Conservation (phyloP, 2,329 filamentous ascomycete genomes). For the Rosellinia necatrix region DNA sequence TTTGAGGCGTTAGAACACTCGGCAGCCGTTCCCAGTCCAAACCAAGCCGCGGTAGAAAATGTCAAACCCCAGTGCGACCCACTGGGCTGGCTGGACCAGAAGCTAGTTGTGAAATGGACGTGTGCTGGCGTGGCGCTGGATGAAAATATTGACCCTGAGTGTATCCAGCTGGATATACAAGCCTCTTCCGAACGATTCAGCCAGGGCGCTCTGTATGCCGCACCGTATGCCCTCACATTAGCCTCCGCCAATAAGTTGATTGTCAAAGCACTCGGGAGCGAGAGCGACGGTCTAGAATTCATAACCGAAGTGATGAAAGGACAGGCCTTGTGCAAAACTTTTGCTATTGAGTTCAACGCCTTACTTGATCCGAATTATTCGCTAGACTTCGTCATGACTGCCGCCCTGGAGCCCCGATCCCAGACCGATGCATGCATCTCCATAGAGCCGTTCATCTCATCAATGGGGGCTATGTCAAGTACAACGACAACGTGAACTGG, state of each 20-base stretch:
- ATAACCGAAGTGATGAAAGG: conserved; percentile 46
- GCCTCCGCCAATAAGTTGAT: conserved; percentile 40
- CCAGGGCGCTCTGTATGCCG: conserved; percentile 41
- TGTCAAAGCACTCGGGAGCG: conserved; percentile 42
- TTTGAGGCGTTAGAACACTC: background rate
- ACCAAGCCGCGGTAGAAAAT: background rate
- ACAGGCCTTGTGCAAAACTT: conserved; percentile 47
- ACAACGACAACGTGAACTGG: conserved; percentile 44
- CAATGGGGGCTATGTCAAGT: conserved; percentile 45
- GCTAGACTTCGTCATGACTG: conserved; percentile 34
- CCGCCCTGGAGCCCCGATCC: background rate
- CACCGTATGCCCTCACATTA: conserved; percentile 43
- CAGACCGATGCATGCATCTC: conserved; percentile 34
- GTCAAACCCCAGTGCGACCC: background rate
- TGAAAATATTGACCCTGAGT: conserved; percentile 42
- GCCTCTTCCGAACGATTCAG: conserved; percentile 41
- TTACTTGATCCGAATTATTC: conserved; percentile 33
- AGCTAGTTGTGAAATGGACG: background rate
- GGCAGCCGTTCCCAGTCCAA: background rate
- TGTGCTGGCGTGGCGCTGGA: conserved; percentile 39
- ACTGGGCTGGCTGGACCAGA: background rate
- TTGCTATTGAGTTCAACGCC: conserved; percentile 48
- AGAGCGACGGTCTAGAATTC: conserved; percentile 36
- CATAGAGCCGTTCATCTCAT: conserved; percentile 45
- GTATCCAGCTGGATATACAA: conserved; percentile 42